Conservation (phyloP, 2,329 filamentous ascomycete genomes). For the Didymosphaeria variabile region DNA sequence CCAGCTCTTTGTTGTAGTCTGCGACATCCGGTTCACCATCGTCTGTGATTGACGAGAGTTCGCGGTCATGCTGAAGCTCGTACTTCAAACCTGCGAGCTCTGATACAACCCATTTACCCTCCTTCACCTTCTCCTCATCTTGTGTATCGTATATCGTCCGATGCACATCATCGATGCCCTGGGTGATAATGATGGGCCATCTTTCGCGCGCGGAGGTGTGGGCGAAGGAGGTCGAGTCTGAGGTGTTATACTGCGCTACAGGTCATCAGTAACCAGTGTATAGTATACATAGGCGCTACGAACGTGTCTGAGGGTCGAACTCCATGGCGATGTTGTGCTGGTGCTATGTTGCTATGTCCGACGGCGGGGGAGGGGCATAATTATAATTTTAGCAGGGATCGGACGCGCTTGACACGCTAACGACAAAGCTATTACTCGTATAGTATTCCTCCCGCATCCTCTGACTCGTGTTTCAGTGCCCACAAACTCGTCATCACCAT, state of each 20-base stretch:
- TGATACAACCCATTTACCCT: slow-evolving; percentile 87
- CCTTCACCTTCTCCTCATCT: slow-evolving; percentile 71
- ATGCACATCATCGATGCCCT: slow-evolving; percentile 94
- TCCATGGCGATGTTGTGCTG: slow-evolving; percentile 64
- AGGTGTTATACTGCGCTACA: slow-evolving; percentile 78
- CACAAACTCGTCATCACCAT: slow-evolving; percentile 12
- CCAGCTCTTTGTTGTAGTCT: slow-evolving; percentile 86
- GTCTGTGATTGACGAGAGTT: slow-evolving; percentile 77
- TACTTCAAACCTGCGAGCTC: slow-evolving; percentile 87
- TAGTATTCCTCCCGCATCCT: slow-evolving; percentile 15
- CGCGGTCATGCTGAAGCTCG: slow-evolving; percentile 88
- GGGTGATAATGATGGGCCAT: slow-evolving; percentile 94
- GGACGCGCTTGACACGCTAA: neutral
- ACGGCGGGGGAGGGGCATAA: slow-evolving; percentile 24
- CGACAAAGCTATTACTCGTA: slow-evolving; percentile 3
- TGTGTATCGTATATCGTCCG: slow-evolving; percentile 69
- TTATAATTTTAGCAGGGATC: slow-evolving; percentile 16
- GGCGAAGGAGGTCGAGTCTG: slow-evolving; percentile 86
- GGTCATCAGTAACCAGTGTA: slow-evolving; percentile 14
- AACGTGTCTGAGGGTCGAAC: slow-evolving; percentile 77
- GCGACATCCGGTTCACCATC: slow-evolving; percentile 80
- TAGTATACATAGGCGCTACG: slow-evolving; percentile 40
- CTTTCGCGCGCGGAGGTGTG: slow-evolving; percentile 83
- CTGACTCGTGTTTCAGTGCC: slow-evolving; percentile 10
- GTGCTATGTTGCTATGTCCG: neutral